Conservation (phyloP, 805 yeast species). For the Metschnikowia peoriensis region DNA sequence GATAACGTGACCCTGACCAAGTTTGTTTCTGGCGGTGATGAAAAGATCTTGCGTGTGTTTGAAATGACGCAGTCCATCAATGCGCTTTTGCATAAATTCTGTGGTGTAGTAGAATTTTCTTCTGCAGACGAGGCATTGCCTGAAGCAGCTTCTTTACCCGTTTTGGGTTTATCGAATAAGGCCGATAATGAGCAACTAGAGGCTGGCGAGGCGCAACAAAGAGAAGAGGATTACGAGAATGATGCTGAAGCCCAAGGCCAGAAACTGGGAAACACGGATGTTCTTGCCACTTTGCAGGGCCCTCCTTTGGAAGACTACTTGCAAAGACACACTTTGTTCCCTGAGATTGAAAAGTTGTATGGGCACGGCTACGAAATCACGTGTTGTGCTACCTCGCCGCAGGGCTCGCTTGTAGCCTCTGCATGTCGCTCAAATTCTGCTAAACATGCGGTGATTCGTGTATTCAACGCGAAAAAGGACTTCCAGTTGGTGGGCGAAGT, state of each 20-base stretch:
- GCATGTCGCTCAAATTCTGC: slow-evolving; percentile 87
- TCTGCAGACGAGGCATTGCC: slow-evolving; percentile 47
- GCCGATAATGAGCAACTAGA: slow-evolving; percentile 57
- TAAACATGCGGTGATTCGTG: slow-evolving; percentile 80
- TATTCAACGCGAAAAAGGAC: slow-evolving; percentile 63
- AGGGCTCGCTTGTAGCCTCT: slow-evolving; percentile 66
- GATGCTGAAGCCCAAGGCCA: slow-evolving; percentile 33
- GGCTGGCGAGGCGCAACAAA: slow-evolving; percentile 37
- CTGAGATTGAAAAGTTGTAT: slow-evolving; percentile 89
- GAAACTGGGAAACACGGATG: slow-evolving; percentile 38
- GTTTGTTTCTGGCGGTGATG: slow-evolving; percentile 95
- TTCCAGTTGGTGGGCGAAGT: slow-evolving; percentile 45
- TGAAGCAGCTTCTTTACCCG: slow-evolving; percentile 87
- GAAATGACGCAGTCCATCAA: slow-evolving; percentile 83
- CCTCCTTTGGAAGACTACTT: slow-evolving; percentile 84
- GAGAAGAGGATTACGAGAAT: slow-evolving; percentile 39
- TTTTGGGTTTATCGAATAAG: slow-evolving; percentile 88
- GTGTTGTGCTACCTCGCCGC: slow-evolving; percentile 69
- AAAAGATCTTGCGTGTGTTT: slow-evolving; percentile 84
- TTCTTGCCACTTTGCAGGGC: slow-evolving; percentile 42
- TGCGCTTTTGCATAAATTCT: slow-evolving; percentile 52
- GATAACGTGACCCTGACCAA: slow-evolving; percentile 56
- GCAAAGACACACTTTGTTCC: slow-evolving; percentile 91
- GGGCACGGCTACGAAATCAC: slow-evolving; percentile 97
- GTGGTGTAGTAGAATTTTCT: slow-evolving; percentile 37